These are phyloP conservation scores for Cardiosporidium cionae DNA, from an alignment of 169 alveolate species.

Conservation along the genomic window DNA sequence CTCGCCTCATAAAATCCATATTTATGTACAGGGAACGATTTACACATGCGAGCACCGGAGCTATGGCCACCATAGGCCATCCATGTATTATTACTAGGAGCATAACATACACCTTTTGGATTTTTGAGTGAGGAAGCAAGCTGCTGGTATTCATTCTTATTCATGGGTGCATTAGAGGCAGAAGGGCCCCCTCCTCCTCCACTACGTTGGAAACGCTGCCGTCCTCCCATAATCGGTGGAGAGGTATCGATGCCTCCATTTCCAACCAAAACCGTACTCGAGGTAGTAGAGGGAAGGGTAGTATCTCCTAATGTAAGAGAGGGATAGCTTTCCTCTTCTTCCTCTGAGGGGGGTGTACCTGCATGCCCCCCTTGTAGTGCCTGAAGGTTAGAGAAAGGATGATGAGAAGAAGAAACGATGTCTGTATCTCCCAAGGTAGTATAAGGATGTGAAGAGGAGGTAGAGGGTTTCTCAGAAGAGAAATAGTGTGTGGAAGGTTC, in stretches of 20 bases:
- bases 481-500: too few relatives aligned
- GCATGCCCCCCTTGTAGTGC: too few relatives aligned
- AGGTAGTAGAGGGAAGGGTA: too few relatives aligned
- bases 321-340: neutral
- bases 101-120: constrained; percentile 19
- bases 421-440: too few relatives aligned
- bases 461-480: too few relatives aligned
- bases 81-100: constrained; percentile 21
- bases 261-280: too few relatives aligned
- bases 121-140: constrained; percentile 12
- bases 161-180: neutral
- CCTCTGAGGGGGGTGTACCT: neutral
- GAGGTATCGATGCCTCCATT: neutral
- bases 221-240: neutral
- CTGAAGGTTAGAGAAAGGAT: too few relatives aligned
- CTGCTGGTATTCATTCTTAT: constrained; percentile 13
- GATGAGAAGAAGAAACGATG: too few relatives aligned
- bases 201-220: neutral
- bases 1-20: constrained; percentile 13
- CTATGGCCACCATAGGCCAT: constrained; percentile 17
- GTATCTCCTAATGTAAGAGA: too few relatives aligned
- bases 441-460: too few relatives aligned
- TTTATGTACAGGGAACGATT: constrained; percentile 10
- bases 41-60: constrained; percentile 11
- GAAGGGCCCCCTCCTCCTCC: neutral